These are phyloP conservation scores for Ganoderma sinense DNA, from an alignment of 1,284 basidiomycete species.

Conservation along the genomic window DNA sequence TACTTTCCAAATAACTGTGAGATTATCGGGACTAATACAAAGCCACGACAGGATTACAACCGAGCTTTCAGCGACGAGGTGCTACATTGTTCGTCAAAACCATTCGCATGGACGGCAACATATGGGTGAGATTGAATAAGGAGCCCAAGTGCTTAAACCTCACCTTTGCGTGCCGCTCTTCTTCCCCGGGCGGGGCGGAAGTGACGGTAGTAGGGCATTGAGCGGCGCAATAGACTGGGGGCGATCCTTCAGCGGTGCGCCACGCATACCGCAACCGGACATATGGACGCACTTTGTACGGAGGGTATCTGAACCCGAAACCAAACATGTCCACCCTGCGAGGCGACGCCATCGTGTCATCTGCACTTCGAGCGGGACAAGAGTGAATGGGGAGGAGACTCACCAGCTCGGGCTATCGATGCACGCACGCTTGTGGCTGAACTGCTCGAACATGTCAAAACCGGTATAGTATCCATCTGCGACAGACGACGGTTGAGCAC, in stretches of 20 bases:
- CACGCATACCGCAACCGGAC: neutral
- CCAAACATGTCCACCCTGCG: slow-evolving; percentile 60
- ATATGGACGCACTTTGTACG: slow-evolving; percentile 56
- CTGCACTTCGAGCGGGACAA: neutral
- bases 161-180: slow-evolving; percentile 20
- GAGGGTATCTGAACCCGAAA: slow-evolving; percentile 67
- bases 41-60: neutral
- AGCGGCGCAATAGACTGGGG: slow-evolving; percentile 14
- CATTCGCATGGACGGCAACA: slow-evolving; percentile 22
- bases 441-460: slow-evolving; percentile 72
- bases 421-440: slow-evolving; percentile 70
- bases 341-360: no score
- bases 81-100: neutral
- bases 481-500: neutral
- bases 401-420: slow-evolving; percentile 69
- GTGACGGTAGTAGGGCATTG: slow-evolving; percentile 12
- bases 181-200: slow-evolving; percentile 48
- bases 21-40: neutral
- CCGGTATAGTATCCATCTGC: slow-evolving; percentile 69
- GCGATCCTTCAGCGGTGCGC: neutral
- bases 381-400: neutral
- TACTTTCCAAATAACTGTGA: neutral
- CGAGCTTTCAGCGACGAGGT: neutral
- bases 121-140: slow-evolving; percentile 10
- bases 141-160: slow-evolving; percentile 23